A percentile compares a stretch with the other conserved stretches of the same genome.
Conservation (phyloP, 306 rosid species). For the Lathyrus tuberosus region DNA sequence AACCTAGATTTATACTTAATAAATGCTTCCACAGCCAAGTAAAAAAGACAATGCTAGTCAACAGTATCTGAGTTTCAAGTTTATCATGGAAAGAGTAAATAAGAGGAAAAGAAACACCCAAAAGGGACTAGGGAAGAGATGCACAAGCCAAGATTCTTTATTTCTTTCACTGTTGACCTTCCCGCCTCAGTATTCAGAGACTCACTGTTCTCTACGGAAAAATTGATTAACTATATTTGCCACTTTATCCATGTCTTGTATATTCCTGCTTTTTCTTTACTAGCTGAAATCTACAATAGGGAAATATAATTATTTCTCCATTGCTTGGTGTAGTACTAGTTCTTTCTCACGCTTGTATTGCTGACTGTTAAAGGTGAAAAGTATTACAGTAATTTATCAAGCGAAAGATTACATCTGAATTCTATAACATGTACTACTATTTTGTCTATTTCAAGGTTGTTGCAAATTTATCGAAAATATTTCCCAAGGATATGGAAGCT, state of each 20-base stretch:
- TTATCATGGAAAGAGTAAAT: constrained; percentile 9
- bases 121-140: constrained; percentile 25
- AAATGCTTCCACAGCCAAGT: not conserved
- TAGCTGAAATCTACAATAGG: constrained; percentile 26
- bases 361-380: constrained; percentile 31
- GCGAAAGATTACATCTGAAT: constrained; percentile 37
- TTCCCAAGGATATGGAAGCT: constrained; percentile 90
- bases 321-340: constrained; percentile 25
- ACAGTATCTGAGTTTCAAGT: constrained; percentile 31
- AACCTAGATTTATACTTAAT: not conserved
- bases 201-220: constrained; percentile 25
- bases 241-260: not conserved
- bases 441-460: constrained; percentile 59
- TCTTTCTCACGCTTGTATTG: constrained; percentile 22
- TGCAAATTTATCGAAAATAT: constrained; percentile 66
- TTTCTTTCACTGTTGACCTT: constrained; percentile 28
- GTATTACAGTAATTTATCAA: constrained; percentile 30
- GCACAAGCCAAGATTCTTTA: constrained; percentile 25
- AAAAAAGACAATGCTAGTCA: constrained; percentile 15
- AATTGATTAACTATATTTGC: constrained; percentile 18
- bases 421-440: constrained; percentile 21
- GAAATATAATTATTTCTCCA: constrained; percentile 28
- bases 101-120: constrained; percentile 1
- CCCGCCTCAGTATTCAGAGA: constrained; percentile 23
- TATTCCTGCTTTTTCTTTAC: constrained; percentile 25